Evolutionary conservation across 768 basidiomycete species (phyloP).

Genomic region (Pisolithus tinctorius): DNA sequence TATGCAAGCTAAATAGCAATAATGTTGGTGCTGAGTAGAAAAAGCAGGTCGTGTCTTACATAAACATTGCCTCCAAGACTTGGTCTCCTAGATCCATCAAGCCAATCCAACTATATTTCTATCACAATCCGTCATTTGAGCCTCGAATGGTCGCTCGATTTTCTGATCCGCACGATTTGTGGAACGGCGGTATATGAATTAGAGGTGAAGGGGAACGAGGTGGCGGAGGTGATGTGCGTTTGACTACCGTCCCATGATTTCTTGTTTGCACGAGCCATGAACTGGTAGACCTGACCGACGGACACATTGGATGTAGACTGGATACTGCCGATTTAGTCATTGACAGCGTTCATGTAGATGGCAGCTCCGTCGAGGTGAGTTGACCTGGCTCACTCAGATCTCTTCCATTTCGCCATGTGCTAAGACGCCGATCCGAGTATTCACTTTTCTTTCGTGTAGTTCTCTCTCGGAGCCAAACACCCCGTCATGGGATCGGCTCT

Average conservation of each 20-base stretch:
- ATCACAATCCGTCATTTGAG: slow-evolving; percentile 60
- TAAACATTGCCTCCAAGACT: no score
- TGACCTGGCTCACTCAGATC: neutral
- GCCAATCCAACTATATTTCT: slow-evolving; percentile 73
- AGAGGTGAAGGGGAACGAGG: slow-evolving; percentile 42
- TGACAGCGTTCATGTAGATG: slow-evolving; percentile 41
- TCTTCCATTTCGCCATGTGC: neutral
- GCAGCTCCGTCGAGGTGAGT: slow-evolving; percentile 41
- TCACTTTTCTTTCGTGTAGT: slow-evolving; percentile 28
- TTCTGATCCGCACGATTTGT: slow-evolving; percentile 46
- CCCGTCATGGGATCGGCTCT: slow-evolving; percentile 75
- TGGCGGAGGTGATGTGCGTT: slow-evolving; percentile 56
- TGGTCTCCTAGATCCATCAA: slow-evolving; percentile 37
- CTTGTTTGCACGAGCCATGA: neutral
- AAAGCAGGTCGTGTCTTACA: no score
- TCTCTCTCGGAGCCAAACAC: slow-evolving; percentile 49
- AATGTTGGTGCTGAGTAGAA: neutral
- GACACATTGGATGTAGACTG: slow-evolving; percentile 36
- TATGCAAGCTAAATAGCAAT: slow-evolving; percentile 13
- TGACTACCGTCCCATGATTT: neutral
- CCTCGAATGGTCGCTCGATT: slow-evolving; percentile 79
- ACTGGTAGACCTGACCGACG: neutral
- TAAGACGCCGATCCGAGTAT: neutral
- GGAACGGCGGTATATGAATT: slow-evolving; percentile 66
- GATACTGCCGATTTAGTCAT: slow-evolving; percentile 73